Conservation (phyloP, 257 asterid genomes). For the Plantago elongata region DNA sequence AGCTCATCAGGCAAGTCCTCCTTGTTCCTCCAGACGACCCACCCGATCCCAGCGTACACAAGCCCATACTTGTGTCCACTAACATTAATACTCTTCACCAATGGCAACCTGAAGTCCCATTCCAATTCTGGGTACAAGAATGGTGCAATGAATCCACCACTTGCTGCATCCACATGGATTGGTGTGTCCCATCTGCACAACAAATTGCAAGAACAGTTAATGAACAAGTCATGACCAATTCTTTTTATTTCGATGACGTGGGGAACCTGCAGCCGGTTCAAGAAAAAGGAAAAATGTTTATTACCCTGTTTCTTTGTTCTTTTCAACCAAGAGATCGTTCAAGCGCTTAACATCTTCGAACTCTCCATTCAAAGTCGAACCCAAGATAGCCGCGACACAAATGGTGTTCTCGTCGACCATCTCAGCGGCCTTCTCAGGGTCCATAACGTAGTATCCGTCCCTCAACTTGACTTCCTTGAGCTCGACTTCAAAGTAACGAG, state of each 20-base stretch:
- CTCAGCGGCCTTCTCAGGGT: slow-evolving; percentile 79
- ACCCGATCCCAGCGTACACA: slow-evolving; percentile 92
- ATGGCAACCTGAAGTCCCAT: slow-evolving; percentile 83
- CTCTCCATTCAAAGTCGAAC: slow-evolving; percentile 89
- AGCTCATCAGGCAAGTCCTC: slow-evolving; percentile 81
- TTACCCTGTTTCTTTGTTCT: slow-evolving; percentile 71
- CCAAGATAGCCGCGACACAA: slow-evolving; percentile 85
- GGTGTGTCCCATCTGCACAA: slow-evolving; percentile 76
- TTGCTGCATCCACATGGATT: slow-evolving; percentile 92
- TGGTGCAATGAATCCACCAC: slow-evolving; percentile 96
- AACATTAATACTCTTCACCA: slow-evolving; percentile 87
- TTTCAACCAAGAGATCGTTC: slow-evolving; percentile 62
- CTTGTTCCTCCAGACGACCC: slow-evolving; percentile 86
- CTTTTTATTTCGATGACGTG: too few species aligned
- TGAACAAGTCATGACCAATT: too few species aligned
- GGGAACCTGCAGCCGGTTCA: not conserved
- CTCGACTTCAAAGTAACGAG: slow-evolving; percentile 88
- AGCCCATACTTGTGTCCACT: slow-evolving; percentile 96
- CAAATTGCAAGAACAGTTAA: too few species aligned
- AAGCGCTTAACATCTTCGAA: slow-evolving; percentile 83
- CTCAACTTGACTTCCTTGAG: slow-evolving; percentile 73
- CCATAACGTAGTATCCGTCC: slow-evolving; percentile 89
- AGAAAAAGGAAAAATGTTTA: slow-evolving; percentile 8
- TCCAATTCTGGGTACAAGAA: slow-evolving; percentile 80
- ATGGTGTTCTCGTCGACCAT: slow-evolving; percentile 93